Evolutionary conservation across 768 basidiomycete species (phyloP).

Genomic region (Melanogaster broomeanus): DNA sequence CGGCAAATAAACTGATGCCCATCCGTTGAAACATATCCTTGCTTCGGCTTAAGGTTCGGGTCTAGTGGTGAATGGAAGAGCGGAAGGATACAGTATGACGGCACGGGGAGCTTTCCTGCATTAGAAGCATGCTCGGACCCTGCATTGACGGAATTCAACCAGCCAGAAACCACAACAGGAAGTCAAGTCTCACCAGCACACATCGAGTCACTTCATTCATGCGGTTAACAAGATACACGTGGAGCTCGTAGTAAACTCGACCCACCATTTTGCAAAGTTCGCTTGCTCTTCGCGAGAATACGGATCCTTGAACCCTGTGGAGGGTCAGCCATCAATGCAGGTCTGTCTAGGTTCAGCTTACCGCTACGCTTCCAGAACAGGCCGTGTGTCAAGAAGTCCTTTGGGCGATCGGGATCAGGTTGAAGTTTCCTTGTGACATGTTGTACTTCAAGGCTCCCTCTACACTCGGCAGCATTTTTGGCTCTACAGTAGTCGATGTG

Average conservation of each 20-base stretch:
- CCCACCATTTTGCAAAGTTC: conserved; percentile 55
- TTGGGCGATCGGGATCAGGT: conserved; percentile 46
- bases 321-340: background rate
- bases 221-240: background rate
- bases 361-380: conserved; percentile 60
- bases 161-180: background rate
- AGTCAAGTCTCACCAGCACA: conserved; percentile 41
- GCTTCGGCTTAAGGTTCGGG: conserved; percentile 20
- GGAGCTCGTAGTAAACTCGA: background rate
- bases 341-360: conserved; percentile 14
- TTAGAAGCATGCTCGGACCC: conserved; percentile 51
- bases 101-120: conserved; percentile 38
- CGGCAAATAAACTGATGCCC: conserved; percentile 56
- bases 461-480: conserved; percentile 34
- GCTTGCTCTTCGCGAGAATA: conserved; percentile 57
- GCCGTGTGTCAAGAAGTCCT: conserved; percentile 58
- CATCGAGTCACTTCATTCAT: conserved; percentile 46
- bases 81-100: conserved; percentile 56
- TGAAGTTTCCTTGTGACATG: conserved; percentile 42
- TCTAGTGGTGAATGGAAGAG: conserved; percentile 48
- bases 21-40: conserved; percentile 54
- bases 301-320: conserved; percentile 61
- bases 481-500: conserved; percentile 59
- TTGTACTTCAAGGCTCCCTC: conserved; percentile 40
- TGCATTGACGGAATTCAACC: conserved; percentile 16